phyloP scores from a whole-genome alignment of 1,284 basidiomycete genomes.

The Gymnopus androsaceus region DNA sequence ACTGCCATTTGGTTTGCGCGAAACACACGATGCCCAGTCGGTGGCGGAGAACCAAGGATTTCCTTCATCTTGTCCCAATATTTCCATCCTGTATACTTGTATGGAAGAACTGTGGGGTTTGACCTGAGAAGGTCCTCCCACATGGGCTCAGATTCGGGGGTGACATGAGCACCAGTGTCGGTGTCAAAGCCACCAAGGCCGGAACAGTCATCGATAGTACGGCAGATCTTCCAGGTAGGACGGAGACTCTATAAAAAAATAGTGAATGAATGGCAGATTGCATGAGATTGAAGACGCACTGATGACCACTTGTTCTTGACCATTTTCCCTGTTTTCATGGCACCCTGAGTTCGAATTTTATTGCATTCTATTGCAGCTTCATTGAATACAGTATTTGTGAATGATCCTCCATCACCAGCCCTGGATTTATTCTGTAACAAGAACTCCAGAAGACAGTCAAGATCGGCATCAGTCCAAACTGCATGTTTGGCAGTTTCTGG shows the following conservation, averaged over 20 bases:
- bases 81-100: not conserved
- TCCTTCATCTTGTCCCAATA: not conserved
- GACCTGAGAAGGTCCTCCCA: conserved; percentile 1
- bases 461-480: not conserved
- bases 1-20: not conserved
- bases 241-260: not conserved
- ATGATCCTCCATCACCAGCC: not conserved
- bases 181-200: not conserved
- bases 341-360: not conserved
- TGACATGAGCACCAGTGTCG: conserved; percentile 5
- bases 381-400: not conserved
- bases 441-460: not conserved
- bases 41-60: not conserved
- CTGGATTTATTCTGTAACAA: not conserved
- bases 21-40: not conserved
- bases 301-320: not conserved
- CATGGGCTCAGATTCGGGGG: not conserved
- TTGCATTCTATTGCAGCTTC: not conserved
- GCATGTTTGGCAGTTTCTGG: too few relatives aligned
- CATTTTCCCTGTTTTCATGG: not conserved
- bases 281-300: not conserved
- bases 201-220: not conserved
- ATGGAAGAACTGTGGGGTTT: not conserved
- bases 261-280: not conserved
- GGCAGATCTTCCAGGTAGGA: not conserved